A percentile compares a stretch with the other conserved stretches of the same genome.
Evolutionary conservation across 306 rosid genomes (phyloP).

Genomic region (Purshia tridentata): DNA sequence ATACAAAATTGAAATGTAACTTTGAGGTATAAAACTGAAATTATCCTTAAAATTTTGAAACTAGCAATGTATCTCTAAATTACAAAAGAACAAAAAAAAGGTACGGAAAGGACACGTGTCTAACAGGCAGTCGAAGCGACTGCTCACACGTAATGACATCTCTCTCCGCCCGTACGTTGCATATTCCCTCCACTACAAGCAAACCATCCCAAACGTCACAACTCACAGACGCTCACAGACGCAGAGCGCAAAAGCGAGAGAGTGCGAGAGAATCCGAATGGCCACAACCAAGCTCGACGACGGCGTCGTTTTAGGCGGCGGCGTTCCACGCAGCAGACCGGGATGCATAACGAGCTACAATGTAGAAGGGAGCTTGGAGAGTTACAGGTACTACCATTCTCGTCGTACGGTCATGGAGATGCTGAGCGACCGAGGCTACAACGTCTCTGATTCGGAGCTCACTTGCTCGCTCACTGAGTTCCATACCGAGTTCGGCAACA

Average conservation of each 20-base stretch:
- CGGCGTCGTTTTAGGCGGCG: neutral
- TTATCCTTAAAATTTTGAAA: too few species aligned
- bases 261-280: neutral
- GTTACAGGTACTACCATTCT: conserved; percentile 35
- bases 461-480: conserved; percentile 37
- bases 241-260: neutral
- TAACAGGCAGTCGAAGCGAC: too few species aligned
- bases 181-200: neutral
- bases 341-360: conserved; percentile 8
- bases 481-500: conserved; percentile 32
- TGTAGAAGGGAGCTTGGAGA: conserved; percentile 27
- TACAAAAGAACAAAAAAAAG: neutral
- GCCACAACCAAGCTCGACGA: neutral
- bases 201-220: neutral
- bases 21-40: too few species aligned
- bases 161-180: neutral
- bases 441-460: conserved; percentile 35
- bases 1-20: too few species aligned
- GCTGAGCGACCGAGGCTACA: conserved; percentile 54
- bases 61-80: too few species aligned
- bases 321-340: neutral
- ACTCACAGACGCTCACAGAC: neutral
- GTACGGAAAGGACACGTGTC: neutral
- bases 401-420: conserved; percentile 42
- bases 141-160: too few species aligned